A percentile compares a stretch with the other conserved stretches of the same genome.
These are phyloP conservation scores for Dothideomycetes sp. DNA, from an alignment of 2,329 filamentous ascomycete genomes.

Conservation along the genomic window DNA sequence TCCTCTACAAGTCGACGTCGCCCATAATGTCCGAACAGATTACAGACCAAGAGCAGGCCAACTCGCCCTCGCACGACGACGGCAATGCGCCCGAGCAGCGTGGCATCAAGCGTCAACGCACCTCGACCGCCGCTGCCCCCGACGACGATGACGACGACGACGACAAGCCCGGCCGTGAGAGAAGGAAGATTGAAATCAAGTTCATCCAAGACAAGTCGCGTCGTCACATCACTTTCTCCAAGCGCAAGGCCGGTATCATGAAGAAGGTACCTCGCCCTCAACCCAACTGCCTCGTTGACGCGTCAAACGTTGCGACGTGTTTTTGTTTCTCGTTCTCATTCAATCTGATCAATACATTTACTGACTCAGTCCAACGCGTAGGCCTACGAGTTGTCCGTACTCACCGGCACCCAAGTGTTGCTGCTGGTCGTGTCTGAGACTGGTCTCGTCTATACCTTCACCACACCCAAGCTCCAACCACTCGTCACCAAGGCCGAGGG, in stretches of 20 bases:
- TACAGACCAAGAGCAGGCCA: constrained; percentile 43
- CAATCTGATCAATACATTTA: neutral
- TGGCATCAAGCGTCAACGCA: constrained; percentile 81
- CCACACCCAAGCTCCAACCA: constrained; percentile 94
- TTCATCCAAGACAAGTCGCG: constrained; percentile 99
- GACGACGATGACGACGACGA: constrained; percentile 97
- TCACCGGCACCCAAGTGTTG: constrained; percentile 95
- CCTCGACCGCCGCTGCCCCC: constrained; percentile 42
- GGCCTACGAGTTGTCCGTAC: constrained; percentile 95
- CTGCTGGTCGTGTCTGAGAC: constrained; percentile 96
- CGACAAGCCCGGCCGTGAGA: constrained; percentile 94
- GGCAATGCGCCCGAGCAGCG: constrained; percentile 63
- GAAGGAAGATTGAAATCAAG: constrained; percentile 99
- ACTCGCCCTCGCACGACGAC: constrained; percentile 43
- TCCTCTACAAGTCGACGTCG: neutral
- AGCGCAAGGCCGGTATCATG: constrained; percentile 99
- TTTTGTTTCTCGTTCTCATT: no score
- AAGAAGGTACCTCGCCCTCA: constrained; percentile 65
- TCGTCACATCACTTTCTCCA: constrained; percentile 98
- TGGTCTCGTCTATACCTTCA: constrained; percentile 94
- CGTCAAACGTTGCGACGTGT: constrained; percentile 14
- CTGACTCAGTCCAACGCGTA: constrained; percentile 30
- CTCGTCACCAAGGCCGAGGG: constrained; percentile 97
- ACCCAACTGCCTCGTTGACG: neutral
- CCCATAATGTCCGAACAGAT: constrained; percentile 37